Evolutionary conservation across 805 yeast species (phyloP), one percentile per base, ranked within the genome.

Genomic region (Hanseniaspora meyeri): DNA sequence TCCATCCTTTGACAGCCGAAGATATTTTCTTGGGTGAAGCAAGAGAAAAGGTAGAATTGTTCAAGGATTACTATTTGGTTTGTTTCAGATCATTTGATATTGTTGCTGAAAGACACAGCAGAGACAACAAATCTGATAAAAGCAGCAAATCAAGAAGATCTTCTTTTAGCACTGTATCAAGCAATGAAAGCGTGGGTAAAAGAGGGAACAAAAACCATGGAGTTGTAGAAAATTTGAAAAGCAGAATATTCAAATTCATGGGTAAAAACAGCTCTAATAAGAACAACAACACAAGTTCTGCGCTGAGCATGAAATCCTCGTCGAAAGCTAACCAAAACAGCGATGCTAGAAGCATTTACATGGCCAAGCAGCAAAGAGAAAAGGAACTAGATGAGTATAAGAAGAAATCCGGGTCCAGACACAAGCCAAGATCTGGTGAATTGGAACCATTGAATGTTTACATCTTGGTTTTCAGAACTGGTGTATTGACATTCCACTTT

Each of bases 1-100:
- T 91, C 57, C 98, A 91, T 69, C 98, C 98, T 0, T 77, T 91
- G 63, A 91, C 98, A 0, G 87, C 97, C 0, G 98, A 91, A 66
- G 98, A 91, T 70, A 90, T 91, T 49, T 85, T 86, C 59, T 70
- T 90, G 34, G 96, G 96, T 1, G 98, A 91, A 66, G 85, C 95
- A 0, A 79, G 97, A 61, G 98, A 91, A 68, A 91, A 91, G 66
- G 96, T 91, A 20, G 98, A 91, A 70, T 69, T 93, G 37, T 91
- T 91, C 72, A 83, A 85, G 64, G 86, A 86, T 60, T 91, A 91
- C 69, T 93, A 91, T 68, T 81, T 91, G 62, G 86, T 93, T 34
- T 89, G 97, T 72, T 93, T 93, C 70, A 76, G 91, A 46, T 79
- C 87, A 19, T 85, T 85, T 68, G 90, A 84, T 67, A 83, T 90